These are phyloP conservation scores for Aureobasidium musti DNA, from an alignment of 2,329 filamentous ascomycete species.

Conservation along the genomic window DNA sequence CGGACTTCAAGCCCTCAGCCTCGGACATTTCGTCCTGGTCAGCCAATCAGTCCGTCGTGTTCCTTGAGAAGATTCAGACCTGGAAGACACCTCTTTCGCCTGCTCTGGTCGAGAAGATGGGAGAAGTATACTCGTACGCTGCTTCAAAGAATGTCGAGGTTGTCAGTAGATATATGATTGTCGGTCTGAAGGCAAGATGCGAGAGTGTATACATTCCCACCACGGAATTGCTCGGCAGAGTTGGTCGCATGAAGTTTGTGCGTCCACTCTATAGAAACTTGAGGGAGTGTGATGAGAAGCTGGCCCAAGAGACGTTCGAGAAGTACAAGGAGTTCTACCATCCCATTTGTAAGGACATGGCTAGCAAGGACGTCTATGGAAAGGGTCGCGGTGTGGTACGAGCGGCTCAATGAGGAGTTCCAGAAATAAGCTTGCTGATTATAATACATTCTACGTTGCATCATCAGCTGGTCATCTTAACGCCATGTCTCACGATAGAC, in stretches of 20 bases:
- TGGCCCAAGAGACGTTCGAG: slow-evolving; percentile 81
- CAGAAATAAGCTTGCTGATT: background rate
- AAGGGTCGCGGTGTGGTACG: slow-evolving; percentile 19
- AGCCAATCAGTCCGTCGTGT: slow-evolving; percentile 87
- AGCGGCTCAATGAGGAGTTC: too few relatives aligned
- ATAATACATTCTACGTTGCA: background rate
- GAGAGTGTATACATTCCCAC: slow-evolving; percentile 68
- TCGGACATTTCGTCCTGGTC: slow-evolving; percentile 73
- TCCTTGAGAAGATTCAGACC: slow-evolving; percentile 76
- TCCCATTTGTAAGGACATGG: slow-evolving; percentile 83
- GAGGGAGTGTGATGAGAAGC: slow-evolving; percentile 68
- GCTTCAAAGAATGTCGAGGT: slow-evolving; percentile 85
- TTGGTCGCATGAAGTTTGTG: slow-evolving; percentile 97
- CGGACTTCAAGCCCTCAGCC: slow-evolving; percentile 60
- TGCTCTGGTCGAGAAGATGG: slow-evolving; percentile 70
- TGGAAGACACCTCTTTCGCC: slow-evolving; percentile 65
- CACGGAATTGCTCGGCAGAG: slow-evolving; percentile 72
- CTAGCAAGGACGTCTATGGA: slow-evolving; percentile 78
- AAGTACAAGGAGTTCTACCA: slow-evolving; percentile 93
- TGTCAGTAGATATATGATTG: slow-evolving; percentile 73
- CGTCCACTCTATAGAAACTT: slow-evolving; percentile 78
- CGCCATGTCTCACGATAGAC: background rate
- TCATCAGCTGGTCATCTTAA: background rate
- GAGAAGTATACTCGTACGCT: slow-evolving; percentile 70
- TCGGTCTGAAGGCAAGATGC: slow-evolving; percentile 76